A percentile compares a stretch with the other conserved stretches of the same genome.
phyloP scores from a whole-genome alignment of 169 alveolate species.

The Amoebophrya sp. region DNA sequence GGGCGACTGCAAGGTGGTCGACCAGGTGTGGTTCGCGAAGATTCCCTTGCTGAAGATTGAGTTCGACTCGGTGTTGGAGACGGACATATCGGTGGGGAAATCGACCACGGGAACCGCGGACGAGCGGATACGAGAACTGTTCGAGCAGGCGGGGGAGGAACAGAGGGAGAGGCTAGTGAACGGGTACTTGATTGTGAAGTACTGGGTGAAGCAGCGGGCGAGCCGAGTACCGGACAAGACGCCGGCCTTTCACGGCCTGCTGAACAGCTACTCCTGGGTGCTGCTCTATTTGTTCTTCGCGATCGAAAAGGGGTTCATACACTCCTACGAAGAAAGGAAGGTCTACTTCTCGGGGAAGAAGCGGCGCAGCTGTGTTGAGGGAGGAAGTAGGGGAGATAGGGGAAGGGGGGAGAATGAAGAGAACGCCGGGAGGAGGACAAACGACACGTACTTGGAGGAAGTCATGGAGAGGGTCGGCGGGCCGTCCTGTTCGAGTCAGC shows the following conservation, averaged over 20 bases:
- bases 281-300: neutral
- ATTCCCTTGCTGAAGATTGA: neutral
- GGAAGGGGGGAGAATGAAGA: too few species aligned
- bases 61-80: neutral
- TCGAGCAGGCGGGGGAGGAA: neutral
- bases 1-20: neutral
- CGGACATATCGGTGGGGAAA: neutral
- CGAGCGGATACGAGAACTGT: too few species aligned
- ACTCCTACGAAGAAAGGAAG: neutral
- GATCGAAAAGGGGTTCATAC: neutral
- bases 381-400: too few species aligned
- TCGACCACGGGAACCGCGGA: neutral
- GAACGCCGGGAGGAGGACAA: too few species aligned
- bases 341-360: too few species aligned
- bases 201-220: neutral
- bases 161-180: neutral
- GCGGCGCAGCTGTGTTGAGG: too few species aligned
- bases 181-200: neutral
- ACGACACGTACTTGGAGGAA: too few species aligned
- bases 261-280: neutral
- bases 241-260: neutral
- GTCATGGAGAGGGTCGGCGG: too few species aligned
- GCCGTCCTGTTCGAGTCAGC: too few species aligned
- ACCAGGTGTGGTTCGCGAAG: neutral
- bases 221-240: neutral